Percentiles rank a stretch among this genome's conserved stretches.
phyloP scores from a whole-genome alignment of 164 flowering plant species.

The Vitis rotundifolia region DNA sequence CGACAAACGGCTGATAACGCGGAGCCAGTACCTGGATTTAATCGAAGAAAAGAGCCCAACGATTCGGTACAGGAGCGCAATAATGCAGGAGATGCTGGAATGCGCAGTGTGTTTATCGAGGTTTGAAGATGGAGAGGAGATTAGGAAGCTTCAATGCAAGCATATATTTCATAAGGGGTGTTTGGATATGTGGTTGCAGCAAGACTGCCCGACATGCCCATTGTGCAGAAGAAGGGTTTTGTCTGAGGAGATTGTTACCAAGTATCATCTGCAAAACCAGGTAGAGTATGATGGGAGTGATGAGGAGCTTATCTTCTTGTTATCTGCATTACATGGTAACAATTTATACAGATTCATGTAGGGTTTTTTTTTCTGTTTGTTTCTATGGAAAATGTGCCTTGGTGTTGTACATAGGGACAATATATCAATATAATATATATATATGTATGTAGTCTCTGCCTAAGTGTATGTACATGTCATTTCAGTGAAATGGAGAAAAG shows the following conservation, averaged over 20 bases:
- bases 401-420: no score
- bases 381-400: no score
- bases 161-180: slow-evolving; percentile 53
- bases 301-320: slow-evolving; percentile 30
- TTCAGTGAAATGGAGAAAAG: no score
- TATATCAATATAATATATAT: no score
- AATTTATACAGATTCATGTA: slow-evolving; percentile 11
- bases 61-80: slow-evolving; percentile 9
- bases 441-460: no score
- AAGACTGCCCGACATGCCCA: slow-evolving; percentile 42
- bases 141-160: slow-evolving; percentile 41
- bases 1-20: slow-evolving; percentile 1
- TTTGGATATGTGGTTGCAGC: slow-evolving; percentile 47
- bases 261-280: slow-evolving; percentile 3
- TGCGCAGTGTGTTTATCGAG: slow-evolving; percentile 48
- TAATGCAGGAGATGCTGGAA: slow-evolving; percentile 6
- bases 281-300: slow-evolving; percentile 30
- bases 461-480: no score
- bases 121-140: slow-evolving; percentile 43
- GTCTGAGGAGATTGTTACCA: slow-evolving; percentile 25
- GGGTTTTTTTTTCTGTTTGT: neutral
- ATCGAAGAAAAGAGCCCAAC: slow-evolving; percentile 36
- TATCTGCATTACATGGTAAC: slow-evolving; percentile 36
- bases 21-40: slow-evolving; percentile 20
- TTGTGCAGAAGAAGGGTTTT: slow-evolving; percentile 37